Percentiles rank a stretch among this genome's conserved stretches.
These are phyloP conservation scores for Saprolegnia parasitica DNA, from an alignment of 352 stramenopile genomes.

Conservation along the genomic window DNA sequence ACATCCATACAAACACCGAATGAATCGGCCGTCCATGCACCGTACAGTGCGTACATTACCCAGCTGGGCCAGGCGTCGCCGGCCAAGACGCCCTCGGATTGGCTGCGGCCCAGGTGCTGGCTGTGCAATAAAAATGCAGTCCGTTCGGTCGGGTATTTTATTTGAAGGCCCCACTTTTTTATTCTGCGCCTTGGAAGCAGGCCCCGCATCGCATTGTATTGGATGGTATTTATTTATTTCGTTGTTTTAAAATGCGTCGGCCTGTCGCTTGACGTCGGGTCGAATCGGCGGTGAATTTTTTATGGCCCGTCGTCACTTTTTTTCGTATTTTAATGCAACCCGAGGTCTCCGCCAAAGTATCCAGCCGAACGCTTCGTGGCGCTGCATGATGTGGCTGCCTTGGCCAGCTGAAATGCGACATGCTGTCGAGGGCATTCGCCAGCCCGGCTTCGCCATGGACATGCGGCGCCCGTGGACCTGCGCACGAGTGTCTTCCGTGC, in stretches of 20 bases:
- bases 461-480: neutral
- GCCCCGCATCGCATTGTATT: too few relatives aligned
- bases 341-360: constrained; percentile 19
- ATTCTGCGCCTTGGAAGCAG: neutral
- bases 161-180: neutral
- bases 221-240: neutral
- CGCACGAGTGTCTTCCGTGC: neutral
- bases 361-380: constrained; percentile 7
- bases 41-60: neutral
- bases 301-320: neutral
- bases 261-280: neutral
- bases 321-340: too few relatives aligned
- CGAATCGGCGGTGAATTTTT: constrained; percentile 3
- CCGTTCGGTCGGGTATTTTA: neutral
- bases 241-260: neutral
- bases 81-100: constrained; percentile 3
- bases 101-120: neutral
- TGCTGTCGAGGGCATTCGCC: constrained; percentile 8
- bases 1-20: neutral
- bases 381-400: constrained; percentile 19
- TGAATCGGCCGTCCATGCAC: neutral
- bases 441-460: neutral
- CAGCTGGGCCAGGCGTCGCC: constrained; percentile 8
- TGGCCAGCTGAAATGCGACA: constrained; percentile 21
- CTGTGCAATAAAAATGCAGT: constrained; percentile 19